Base-by-base conservation (phyloP, 2,329 filamentous ascomycete genomes). In the Incumbomyces lentus region DNA sequence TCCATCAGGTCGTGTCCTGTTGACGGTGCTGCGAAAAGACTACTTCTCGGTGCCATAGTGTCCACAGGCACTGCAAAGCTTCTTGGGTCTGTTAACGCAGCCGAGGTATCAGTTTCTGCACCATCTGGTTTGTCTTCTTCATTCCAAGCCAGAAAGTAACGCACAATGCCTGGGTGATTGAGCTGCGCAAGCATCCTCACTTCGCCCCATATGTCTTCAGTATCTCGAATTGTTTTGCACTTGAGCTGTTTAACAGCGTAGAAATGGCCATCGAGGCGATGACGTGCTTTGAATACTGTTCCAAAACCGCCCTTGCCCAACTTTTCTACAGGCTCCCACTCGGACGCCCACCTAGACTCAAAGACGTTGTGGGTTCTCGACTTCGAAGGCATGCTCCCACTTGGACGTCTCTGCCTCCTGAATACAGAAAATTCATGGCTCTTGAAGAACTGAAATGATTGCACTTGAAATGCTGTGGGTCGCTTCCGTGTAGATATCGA, bases 161-260 rank as follows among this genome's bases (percentile, higher is more conserved):
- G 81, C 48, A 95, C 87, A 14, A 84, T 78, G 55, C 81, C 81
- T 2, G 89, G 89, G 63, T 96, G 90, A 58, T 93, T 95, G 47
- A 98, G 75, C 49, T 87, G 80, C n/a, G 90, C 94, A 13, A 98
- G 72, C 7, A 96, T 69, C 61, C 89, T 83, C 34, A 95, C 90
- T 60, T 95, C 85, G 0, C 84, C 89, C 33, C 96, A 71, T 48
- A 84, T 86, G 49, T 69, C 68, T 49, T 71, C 68, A 43, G 75
- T 59, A 4, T 74, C 71, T 10, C 81, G 75, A 19, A 84, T 77
- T 1, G 86, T 86, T 43, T 82, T 82, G 55, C 92, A 86, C 1
- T 81, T 86, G 51, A 98, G 92, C 62, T 96, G 95, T 64, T 98
- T 98, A 61, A 98, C 86, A 14, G 92, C 92, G 65, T 96, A 98